Evolutionary conservation across 2,329 filamentous ascomycete genomes (phyloP).

Genomic region (Cladophialophora carrionii): DNA sequence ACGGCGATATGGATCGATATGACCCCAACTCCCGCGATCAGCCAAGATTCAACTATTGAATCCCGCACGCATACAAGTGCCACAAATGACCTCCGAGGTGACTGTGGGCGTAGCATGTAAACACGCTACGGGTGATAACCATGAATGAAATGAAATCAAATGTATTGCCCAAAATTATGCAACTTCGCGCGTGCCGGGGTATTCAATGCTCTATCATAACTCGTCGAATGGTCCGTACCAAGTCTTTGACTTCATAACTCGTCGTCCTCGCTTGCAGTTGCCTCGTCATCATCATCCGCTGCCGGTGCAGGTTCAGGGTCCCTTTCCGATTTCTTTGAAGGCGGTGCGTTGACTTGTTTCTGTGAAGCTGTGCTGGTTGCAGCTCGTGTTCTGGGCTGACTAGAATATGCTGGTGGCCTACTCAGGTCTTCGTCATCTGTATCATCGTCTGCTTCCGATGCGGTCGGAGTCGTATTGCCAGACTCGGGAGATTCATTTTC

Average conservation of each 20-base stretch:
- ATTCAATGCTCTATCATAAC: slow-evolving; percentile 7
- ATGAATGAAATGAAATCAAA: slow-evolving; percentile 17
- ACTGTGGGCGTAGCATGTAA: background rate
- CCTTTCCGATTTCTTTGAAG: background rate
- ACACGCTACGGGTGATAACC: background rate
- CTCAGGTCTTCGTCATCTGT: slow-evolving; percentile 30
- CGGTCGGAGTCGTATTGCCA: slow-evolving; percentile 17
- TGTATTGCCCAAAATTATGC: background rate
- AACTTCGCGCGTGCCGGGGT: background rate
- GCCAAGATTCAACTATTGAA: slow-evolving; percentile 44
- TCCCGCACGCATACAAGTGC: background rate
- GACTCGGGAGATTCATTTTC: slow-evolving; percentile 21
- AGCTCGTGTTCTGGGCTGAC: slow-evolving; percentile 8
- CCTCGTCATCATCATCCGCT: slow-evolving; percentile 38
- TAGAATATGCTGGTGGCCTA: slow-evolving; percentile 5
- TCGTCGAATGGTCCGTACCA: background rate
- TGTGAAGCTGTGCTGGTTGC: slow-evolving; percentile 13
- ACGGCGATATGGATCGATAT: slow-evolving; percentile 57
- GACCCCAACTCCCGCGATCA: slow-evolving; percentile 52
- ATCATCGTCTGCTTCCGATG: slow-evolving; percentile 18
- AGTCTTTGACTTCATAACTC: slow-evolving; percentile 33
- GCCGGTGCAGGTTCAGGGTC: background rate
- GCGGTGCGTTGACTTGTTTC: background rate
- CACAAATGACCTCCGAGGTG: background rate
- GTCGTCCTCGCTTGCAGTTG: slow-evolving; percentile 37